Evolutionary conservation across 148 eudicot species (phyloP), one percentile per base, ranked within the genome.

Genomic region (Persicaria tinctoria): DNA sequence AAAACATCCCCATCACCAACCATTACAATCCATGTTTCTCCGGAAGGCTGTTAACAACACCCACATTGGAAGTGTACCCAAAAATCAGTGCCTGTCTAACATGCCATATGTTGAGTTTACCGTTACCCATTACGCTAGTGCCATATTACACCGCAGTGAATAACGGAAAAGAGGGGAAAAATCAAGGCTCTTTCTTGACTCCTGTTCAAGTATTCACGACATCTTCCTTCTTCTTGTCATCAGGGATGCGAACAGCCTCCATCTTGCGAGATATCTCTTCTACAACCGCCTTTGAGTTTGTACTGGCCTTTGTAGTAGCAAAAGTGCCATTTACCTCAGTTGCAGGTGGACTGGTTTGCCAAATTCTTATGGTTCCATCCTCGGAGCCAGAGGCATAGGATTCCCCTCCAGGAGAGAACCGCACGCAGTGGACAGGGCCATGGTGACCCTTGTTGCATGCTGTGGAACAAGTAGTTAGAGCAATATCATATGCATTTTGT

Each of bases 371-470:
- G 46, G 98, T 93, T 73, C 96, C 96, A 38, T 93, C 98, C 76
- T 93, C 98, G 4, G 98, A 93, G 38, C 98, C 98, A 0, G 95
- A 93, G 53, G 95, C 98, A 79, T 91, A 93, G n/a, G 98, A 91
- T 74, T 91, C 97, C 9, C 98, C 98, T 46, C 92, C 97, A 0
- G 97, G 97, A 2, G 98, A 83, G 82, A 93, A 93, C 5, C 97
- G 89, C 74, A 95, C 97, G 57, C 97, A 94, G 76, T 94, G 98
- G 47, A 91, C 97, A 1, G 98, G 97, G 81, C 98, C 98, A 63
- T 94, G 98, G 76, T 94, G 98, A 77, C 98, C 98, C 87, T 94
- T 94, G 85, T 94, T 94, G 85, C 98, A 94, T 2, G 93, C 97
- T 95, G 84, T 74, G 80, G 45, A 9, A 11, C 5, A 41, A 13